Base-by-base conservation (phyloP, 2,329 filamentous ascomycete genomes). In the Curvularia eragrostidis region DNA sequence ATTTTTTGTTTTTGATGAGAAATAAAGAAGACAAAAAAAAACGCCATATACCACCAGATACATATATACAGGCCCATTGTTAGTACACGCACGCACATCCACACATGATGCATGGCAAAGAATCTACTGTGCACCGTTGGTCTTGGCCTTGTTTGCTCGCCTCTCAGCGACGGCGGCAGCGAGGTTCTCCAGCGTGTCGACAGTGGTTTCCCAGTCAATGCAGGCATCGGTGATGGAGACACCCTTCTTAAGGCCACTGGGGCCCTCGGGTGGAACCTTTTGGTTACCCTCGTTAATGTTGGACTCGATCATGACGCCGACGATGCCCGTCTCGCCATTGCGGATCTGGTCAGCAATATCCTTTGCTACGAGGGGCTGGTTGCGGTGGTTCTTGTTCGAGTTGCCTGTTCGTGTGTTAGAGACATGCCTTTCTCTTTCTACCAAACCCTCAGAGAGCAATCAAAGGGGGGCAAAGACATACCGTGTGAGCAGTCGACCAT, bases 401-500 rank as follows among this genome's bases (percentile, higher is more conserved):
- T 99, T 99, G 55, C 95, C 90, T 93, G 56, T 0, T 19, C 15
- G 13, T 3, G 32, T 9, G n/a, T 56, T 46, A 56, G 48, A 30
- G 15, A 9, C 23, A 3, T 36, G 5, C 48, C 26, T 36, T 23
- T 13, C 9, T 32, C 19, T 32, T 12, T 13, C 32, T 34, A 15
- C 15, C 12, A 34, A 30, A 30, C 15, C 32, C n/a, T 34, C 13
- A 3, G 32, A 34, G 9, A 34, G 12, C n/a, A 8, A 8, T n/a
- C 10, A 39, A 39, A 18, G 2, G 5, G 21, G 1, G 5, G 26
- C 12, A 2, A 38, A 12, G n/a, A 61, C 85, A 55, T 81, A 92
- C 91, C 95, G 76, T 99, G 95, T 21, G 93, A 97, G 84, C 95
- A 99, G 80, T 99, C 95, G 57, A 99, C 88, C 95, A 99, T 99